phyloP scores from a whole-genome alignment of 352 stramenopile species.

The Phytophthora capsici region DNA sequence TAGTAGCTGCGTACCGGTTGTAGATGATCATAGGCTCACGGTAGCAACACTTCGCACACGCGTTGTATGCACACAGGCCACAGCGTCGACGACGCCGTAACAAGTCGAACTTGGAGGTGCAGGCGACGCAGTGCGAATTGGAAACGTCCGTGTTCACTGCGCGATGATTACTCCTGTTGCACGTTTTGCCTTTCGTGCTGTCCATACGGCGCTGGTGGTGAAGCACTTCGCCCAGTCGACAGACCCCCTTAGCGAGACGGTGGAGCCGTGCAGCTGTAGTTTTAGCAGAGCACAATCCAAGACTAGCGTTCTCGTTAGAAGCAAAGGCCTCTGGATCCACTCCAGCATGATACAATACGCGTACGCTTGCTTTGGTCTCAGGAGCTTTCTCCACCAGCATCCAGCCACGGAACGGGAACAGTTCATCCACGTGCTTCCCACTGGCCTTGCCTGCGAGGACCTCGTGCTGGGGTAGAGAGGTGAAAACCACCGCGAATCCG shows the following conservation, averaged over 20 bases:
- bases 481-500: slow-evolving; percentile 40
- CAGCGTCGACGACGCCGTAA: slow-evolving; percentile 36
- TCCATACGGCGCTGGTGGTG: slow-evolving; percentile 27
- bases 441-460: slow-evolving; percentile 44
- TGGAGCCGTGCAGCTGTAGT: slow-evolving; percentile 34
- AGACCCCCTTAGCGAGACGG: slow-evolving; percentile 39
- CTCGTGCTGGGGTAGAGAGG: slow-evolving; percentile 33
- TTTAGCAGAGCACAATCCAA: slow-evolving; percentile 32
- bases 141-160: slow-evolving; percentile 19
- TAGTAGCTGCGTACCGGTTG: slow-evolving; percentile 41
- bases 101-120: slow-evolving; percentile 41
- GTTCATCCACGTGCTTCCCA: slow-evolving; percentile 35
- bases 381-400: slow-evolving; percentile 39
- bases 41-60: slow-evolving; percentile 41
- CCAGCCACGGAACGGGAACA: slow-evolving; percentile 33
- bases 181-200: slow-evolving; percentile 5
- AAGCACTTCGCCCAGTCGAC: slow-evolving; percentile 35
- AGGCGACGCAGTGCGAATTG: slow-evolving; percentile 48
- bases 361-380: slow-evolving; percentile 34
- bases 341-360: slow-evolving; percentile 35
- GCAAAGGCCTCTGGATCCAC: slow-evolving; percentile 21
- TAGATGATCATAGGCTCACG: slow-evolving; percentile 49
- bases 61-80: slow-evolving; percentile 44
- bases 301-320: slow-evolving; percentile 3
- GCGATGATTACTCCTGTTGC: slow-evolving; percentile 2